Evolutionary conservation across 306 rosid species (phyloP).

Genomic region (Cucurbita pepo): DNA sequence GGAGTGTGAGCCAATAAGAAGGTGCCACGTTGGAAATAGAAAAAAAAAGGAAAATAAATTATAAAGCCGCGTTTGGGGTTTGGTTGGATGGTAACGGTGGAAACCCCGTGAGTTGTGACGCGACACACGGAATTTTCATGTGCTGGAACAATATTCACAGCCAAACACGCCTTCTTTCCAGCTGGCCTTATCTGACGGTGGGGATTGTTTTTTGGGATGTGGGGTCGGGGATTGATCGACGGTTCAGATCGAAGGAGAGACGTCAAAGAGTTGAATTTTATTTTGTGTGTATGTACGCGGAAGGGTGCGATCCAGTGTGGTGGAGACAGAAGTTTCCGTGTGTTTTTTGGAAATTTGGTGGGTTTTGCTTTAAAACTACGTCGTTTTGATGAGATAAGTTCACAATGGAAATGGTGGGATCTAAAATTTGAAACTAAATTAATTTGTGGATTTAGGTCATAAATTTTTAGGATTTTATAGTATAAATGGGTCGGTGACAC

Average conservation of each 20-base stretch:
- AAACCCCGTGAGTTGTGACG: conserved; percentile 47
- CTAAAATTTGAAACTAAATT: background rate
- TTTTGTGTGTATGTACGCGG: too few relatives aligned
- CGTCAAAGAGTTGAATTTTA: background rate
- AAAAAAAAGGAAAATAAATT: background rate
- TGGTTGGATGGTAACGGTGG: conserved; percentile 6
- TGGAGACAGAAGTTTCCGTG: background rate
- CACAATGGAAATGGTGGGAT: background rate
- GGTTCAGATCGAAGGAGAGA: background rate
- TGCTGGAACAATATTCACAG: background rate
- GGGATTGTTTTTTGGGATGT: background rate
- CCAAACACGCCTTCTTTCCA: conserved; percentile 13
- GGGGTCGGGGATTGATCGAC: background rate
- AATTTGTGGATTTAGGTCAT: too few relatives aligned
- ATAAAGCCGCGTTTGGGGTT: background rate
- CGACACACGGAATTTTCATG: conserved; percentile 41
- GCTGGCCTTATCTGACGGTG: background rate
- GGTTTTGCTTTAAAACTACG: background rate
- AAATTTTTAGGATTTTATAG: too few relatives aligned
- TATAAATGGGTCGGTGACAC: too few relatives aligned
- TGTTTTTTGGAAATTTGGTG: background rate
- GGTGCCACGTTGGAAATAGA: background rate
- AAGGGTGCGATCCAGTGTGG: background rate
- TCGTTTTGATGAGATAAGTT: background rate
- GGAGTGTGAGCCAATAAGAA: background rate